Evolutionary conservation across 345 rosid genomes (phyloP).

Genomic region (Anastatica hierochuntica): DNA sequence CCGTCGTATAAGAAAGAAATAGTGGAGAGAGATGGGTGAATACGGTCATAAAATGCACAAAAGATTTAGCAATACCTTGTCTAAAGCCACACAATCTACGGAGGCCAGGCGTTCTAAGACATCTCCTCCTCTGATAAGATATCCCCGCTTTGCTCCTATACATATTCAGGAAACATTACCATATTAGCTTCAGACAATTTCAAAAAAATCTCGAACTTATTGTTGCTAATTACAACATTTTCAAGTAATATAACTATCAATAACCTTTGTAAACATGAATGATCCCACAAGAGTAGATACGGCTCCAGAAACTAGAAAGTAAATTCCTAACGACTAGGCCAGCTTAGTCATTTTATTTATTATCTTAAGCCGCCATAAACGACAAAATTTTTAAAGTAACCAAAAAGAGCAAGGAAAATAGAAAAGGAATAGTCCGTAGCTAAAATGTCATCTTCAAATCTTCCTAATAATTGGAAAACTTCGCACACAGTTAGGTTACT

Average conservation of each 20-base stretch:
- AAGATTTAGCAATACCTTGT: slow-evolving; percentile 52
- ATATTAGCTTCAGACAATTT: slow-evolving; percentile 9
- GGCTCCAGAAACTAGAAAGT: too few species aligned
- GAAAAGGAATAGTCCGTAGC: neutral
- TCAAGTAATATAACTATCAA: neutral
- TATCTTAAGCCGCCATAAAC: neutral
- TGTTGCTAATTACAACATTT: neutral
- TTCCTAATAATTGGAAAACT: neutral
- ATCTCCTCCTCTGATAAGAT: slow-evolving; percentile 95
- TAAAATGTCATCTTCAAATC: neutral
- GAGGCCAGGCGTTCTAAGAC: slow-evolving; percentile 84
- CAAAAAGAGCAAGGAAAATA: neutral
- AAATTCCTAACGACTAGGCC: neutral
- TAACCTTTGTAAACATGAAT: neutral
- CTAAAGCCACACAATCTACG: slow-evolving; percentile 66
- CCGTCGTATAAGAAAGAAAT: neutral
- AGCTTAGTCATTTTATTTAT: neutral
- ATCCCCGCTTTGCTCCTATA: slow-evolving; percentile 90
- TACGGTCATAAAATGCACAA: neutral
- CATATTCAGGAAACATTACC: slow-evolving; percentile 10
- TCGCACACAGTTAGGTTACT: neutral
- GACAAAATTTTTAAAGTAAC: neutral
- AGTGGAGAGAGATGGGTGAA: neutral
- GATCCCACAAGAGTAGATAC: too few species aligned
- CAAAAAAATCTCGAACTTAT: neutral